These are phyloP conservation scores for Dispira parvispora DNA, from an alignment of 192 early-diverging fungal species.

Conservation along the genomic window DNA sequence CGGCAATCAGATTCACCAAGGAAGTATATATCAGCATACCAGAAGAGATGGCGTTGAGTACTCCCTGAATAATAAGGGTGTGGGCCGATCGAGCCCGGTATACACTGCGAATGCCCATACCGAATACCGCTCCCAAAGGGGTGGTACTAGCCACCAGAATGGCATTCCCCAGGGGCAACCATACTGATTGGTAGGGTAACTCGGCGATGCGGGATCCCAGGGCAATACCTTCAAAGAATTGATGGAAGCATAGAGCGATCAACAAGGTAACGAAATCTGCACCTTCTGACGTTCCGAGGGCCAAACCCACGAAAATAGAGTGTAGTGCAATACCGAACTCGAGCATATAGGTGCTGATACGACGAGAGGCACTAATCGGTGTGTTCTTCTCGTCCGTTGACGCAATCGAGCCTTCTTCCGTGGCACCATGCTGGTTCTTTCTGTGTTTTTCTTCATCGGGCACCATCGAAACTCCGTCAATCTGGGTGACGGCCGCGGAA, in stretches of 20 bases:
- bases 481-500: too few relatives aligned
- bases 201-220: constrained; percentile 58
- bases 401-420: too few relatives aligned
- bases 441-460: too few relatives aligned
- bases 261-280: constrained; percentile 37
- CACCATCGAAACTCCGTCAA: too few relatives aligned
- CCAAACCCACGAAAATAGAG: constrained; percentile 60
- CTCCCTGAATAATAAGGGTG: constrained; percentile 48
- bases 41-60: constrained; percentile 61
- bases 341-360: constrained; percentile 46
- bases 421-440: too few relatives aligned
- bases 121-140: constrained; percentile 63
- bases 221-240: constrained; percentile 66
- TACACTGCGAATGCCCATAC: constrained; percentile 46
- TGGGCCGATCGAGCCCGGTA: constrained; percentile 35
- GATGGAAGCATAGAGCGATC: constrained; percentile 49
- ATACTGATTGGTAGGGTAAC: constrained; percentile 12
- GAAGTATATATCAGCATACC: constrained; percentile 72
- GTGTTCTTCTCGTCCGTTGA: too few relatives aligned
- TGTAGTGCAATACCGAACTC: constrained; percentile 64
- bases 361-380: too few relatives aligned
- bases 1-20: constrained; percentile 51
- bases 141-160: constrained; percentile 57
- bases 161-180: constrained; percentile 31
- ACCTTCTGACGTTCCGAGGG: constrained; percentile 36